These are phyloP conservation scores for Rosa rugosa DNA, from an alignment of 306 rosid species.

Conservation along the genomic window DNA sequence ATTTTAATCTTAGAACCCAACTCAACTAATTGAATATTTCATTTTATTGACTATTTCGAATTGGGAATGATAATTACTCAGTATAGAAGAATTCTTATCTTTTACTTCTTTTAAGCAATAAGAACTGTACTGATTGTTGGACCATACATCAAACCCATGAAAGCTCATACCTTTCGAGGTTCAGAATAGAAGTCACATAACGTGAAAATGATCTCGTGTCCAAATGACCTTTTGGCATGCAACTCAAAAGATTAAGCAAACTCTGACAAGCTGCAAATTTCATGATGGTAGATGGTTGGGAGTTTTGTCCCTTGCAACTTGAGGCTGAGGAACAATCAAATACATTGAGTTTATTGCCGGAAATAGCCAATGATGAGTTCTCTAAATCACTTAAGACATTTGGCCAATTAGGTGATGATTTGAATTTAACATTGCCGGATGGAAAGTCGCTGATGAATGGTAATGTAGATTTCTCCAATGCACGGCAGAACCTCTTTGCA, in stretches of 20 bases:
- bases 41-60: background rate
- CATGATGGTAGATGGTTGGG: conserved; percentile 26
- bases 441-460: conserved; percentile 35
- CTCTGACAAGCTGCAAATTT: conserved; percentile 52
- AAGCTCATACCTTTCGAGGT: conserved; percentile 74
- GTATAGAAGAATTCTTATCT: background rate
- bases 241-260: conserved; percentile 63
- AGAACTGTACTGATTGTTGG: conserved; percentile 10
- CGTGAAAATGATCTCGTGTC: conserved; percentile 50
- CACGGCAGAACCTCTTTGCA: conserved; percentile 64
- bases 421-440: conserved; percentile 39
- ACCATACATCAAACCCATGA: conserved; percentile 22
- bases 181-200: conserved; percentile 54
- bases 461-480: conserved; percentile 52
- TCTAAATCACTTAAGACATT: conserved; percentile 56
- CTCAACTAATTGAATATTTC: background rate
- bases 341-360: conserved; percentile 26
- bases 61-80: background rate
- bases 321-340: conserved; percentile 32
- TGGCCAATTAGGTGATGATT: conserved; percentile 56
- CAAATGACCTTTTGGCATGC: conserved; percentile 50
- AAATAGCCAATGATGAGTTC: conserved; percentile 23
- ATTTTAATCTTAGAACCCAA: background rate
- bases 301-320: conserved; percentile 33
- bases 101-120: background rate